phyloP scores from a whole-genome alignment of 352 stramenopile genomes.

The Globisporangium echinulatum region DNA sequence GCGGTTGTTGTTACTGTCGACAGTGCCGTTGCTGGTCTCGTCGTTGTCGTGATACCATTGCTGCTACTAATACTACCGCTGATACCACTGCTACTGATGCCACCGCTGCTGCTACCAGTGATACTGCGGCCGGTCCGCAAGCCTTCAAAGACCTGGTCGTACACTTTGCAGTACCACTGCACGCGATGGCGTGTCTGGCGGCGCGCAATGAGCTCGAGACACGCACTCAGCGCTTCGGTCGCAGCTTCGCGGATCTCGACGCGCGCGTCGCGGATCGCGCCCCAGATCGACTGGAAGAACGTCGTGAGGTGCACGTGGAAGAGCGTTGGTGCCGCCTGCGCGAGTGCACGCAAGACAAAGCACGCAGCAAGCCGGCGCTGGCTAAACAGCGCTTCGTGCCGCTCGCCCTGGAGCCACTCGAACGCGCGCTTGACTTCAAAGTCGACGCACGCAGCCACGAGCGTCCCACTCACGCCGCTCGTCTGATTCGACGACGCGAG shows the following conservation, averaged over 20 bases:
- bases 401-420: slow-evolving; percentile 77
- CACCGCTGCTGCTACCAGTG: slow-evolving; percentile 3
- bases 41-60: background rate
- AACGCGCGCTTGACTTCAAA: slow-evolving; percentile 90
- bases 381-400: slow-evolving; percentile 67
- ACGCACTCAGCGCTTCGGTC: slow-evolving; percentile 78
- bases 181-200: slow-evolving; percentile 78
- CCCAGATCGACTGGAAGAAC: slow-evolving; percentile 92
- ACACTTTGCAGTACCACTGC: slow-evolving; percentile 91
- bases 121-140: slow-evolving; percentile 18
- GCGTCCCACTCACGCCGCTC: slow-evolving; percentile 69
- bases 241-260: slow-evolving; percentile 82
- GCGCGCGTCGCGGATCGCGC: slow-evolving; percentile 60
- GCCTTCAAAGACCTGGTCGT: slow-evolving; percentile 86
- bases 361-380: slow-evolving; percentile 73
- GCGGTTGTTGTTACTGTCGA: too few species aligned
- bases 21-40: too few species aligned
- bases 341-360: slow-evolving; percentile 85
- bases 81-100: slow-evolving; percentile 5
- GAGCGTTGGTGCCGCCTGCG: slow-evolving; percentile 78
- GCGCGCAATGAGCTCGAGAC: slow-evolving; percentile 81
- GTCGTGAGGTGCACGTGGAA: slow-evolving; percentile 90
- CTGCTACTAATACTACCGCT: slow-evolving; percentile 5
- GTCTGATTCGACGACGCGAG: slow-evolving; percentile 64
- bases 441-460: slow-evolving; percentile 88